These are phyloP conservation scores for Neurospora sp. DNA, from an alignment of 495 filamentous ascomycete species.

Conservation along the genomic window DNA sequence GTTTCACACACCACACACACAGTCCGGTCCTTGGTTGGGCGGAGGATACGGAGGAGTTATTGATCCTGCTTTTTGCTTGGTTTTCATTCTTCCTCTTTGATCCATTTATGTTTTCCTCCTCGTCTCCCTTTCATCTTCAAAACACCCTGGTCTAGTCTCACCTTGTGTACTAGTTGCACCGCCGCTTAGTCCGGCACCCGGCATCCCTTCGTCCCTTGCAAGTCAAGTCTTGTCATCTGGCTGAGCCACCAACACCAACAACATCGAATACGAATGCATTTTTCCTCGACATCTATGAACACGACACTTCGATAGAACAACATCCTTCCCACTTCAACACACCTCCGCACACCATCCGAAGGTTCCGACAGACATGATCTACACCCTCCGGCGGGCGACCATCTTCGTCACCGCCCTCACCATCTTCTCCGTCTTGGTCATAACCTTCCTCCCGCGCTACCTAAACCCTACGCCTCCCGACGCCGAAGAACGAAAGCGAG, in stretches of 20 bases:
- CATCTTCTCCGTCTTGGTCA: constrained; percentile 21
- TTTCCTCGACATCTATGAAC: neutral
- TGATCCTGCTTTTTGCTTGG: neutral
- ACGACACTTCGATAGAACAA: neutral
- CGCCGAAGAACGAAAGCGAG: constrained; percentile 42
- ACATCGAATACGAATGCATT: neutral
- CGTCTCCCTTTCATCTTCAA: neutral
- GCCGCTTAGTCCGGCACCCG: neutral
- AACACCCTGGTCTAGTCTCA: neutral
- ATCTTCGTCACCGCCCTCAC: constrained; percentile 19
- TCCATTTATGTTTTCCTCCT: neutral
- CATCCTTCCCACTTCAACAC: neutral
- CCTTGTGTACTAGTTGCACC: neutral
- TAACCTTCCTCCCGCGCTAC: constrained; percentile 25
- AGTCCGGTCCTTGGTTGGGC: neutral
- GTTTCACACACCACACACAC: neutral
- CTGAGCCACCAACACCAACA: neutral
- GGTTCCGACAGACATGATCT: constrained; percentile 16
- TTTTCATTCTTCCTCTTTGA: neutral
- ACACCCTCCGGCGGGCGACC: constrained; percentile 26
- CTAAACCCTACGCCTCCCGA: constrained; percentile 36
- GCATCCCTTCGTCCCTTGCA: neutral
- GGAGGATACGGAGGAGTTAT: neutral
- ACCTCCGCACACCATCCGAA: neutral
- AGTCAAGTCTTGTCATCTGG: neutral